phyloP scores from a whole-genome alignment of 768 basidiomycete species.

The Naganishia vishniacii region DNA sequence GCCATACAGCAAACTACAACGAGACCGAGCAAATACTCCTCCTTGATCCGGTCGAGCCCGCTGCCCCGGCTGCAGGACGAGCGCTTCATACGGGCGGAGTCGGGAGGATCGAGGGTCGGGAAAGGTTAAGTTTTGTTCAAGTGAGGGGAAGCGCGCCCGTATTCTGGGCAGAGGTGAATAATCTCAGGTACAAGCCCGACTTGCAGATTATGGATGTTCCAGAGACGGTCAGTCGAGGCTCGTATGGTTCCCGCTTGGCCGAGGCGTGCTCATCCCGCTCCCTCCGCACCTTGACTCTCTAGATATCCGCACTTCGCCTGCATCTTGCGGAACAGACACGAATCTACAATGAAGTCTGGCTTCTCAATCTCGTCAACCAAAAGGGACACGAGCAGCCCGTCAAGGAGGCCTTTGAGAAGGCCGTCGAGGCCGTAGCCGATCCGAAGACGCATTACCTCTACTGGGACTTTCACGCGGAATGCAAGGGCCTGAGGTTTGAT shows the following conservation, averaged over 20 bases:
- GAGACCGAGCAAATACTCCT: constrained; percentile 93
- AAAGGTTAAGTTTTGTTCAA: constrained; percentile 75
- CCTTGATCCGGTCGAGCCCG: constrained; percentile 53
- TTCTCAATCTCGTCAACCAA: constrained; percentile 90
- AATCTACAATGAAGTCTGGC: constrained; percentile 67
- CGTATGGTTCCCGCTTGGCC: constrained; percentile 14
- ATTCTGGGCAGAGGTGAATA: constrained; percentile 96
- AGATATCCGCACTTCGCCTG: constrained; percentile 65
- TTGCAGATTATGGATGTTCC: constrained; percentile 89
- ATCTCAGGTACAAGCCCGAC: constrained; percentile 90
- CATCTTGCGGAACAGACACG: constrained; percentile 71
- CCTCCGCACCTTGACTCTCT: too few species aligned
- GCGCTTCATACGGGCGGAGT: constrained; percentile 27
- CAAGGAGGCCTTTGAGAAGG: constrained; percentile 88
- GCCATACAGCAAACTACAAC: constrained; percentile 93
- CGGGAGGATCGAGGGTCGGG: constrained; percentile 47
- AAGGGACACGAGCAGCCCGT: constrained; percentile 87
- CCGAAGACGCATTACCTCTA: constrained; percentile 74
- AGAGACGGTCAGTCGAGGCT: constrained; percentile 60
- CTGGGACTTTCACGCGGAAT: constrained; percentile 96
- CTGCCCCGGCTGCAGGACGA: constrained; percentile 31
- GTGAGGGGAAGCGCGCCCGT: constrained; percentile 88
- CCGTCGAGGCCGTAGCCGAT: constrained; percentile 58
- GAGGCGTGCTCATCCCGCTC: neutral
- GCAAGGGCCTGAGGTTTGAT: constrained; percentile 91